Percentiles rank a stretch among this genome's conserved stretches.
Evolutionary conservation across 306 rosid genomes (phyloP).

Genomic region (Cicer yamashitae): DNA sequence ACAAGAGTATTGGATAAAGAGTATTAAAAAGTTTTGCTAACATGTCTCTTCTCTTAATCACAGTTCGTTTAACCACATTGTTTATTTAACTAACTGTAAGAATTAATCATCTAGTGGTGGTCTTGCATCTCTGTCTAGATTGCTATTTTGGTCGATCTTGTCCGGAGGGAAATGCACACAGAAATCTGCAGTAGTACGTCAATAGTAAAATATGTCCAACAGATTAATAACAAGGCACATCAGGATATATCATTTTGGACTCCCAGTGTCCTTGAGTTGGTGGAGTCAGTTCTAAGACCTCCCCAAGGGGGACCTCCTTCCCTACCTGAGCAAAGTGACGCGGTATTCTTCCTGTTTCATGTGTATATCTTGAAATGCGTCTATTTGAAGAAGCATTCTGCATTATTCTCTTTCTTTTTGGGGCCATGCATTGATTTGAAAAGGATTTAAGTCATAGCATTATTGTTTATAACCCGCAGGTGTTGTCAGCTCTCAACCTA

Average conservation of each 20-base stretch:
- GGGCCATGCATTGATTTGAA: conserved; percentile 14
- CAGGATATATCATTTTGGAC: conserved; percentile 59
- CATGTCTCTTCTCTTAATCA: conserved; percentile 24
- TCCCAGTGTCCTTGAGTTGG: conserved; percentile 67
- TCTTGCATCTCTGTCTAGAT: conserved; percentile 55
- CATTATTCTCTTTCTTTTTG: conserved; percentile 18
- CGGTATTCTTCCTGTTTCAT: conserved; percentile 58
- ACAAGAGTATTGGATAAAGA: neutral
- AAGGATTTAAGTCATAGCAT: conserved; percentile 9
- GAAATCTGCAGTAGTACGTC: conserved; percentile 54
- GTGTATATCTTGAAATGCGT: conserved; percentile 33
- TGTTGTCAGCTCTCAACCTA: conserved; percentile 84
- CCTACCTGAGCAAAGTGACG: conserved; percentile 83
- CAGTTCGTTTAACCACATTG: conserved; percentile 23
- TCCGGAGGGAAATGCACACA: conserved; percentile 67
- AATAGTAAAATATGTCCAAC: conserved; percentile 41
- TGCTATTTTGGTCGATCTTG: conserved; percentile 79
- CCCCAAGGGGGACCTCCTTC: conserved; percentile 90
- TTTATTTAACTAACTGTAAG: conserved; percentile 8
- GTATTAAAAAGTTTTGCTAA: neutral
- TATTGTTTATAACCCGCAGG: conserved; percentile 52
- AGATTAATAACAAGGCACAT: conserved; percentile 31
- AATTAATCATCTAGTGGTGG: conserved; percentile 41
- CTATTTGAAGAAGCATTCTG: conserved; percentile 29
- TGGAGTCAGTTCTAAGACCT: conserved; percentile 75